Evolutionary conservation across 805 yeast genomes (phyloP).

Genomic region (Scheffersomyces amazonensis): DNA sequence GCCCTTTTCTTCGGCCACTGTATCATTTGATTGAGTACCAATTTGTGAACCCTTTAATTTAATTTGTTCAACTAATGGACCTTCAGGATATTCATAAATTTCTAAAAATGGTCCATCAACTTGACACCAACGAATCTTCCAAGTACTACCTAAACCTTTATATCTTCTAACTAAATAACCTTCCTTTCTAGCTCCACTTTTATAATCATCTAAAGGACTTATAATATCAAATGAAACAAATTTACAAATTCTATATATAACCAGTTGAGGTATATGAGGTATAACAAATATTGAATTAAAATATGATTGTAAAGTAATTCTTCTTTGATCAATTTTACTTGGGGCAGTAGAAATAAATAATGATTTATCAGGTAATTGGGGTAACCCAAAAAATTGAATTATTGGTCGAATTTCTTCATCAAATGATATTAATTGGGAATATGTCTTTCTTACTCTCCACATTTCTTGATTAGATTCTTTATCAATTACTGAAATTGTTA

Average conservation of each 20-base stretch:
- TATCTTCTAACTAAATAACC: conserved; percentile 64
- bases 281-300: conserved; percentile 54
- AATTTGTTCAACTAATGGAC: conserved; percentile 51
- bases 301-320: conserved; percentile 54
- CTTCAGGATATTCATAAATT: conserved; percentile 57
- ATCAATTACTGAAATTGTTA: conserved; percentile 64
- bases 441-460: conserved; percentile 70
- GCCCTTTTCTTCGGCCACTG: conserved; percentile 45
- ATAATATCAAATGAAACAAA: conserved; percentile 68
- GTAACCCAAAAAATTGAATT: conserved; percentile 51
- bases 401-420: conserved; percentile 59
- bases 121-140: conserved; percentile 72
- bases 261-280: conserved; percentile 56
- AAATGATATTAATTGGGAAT: conserved; percentile 56
- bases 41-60: conserved; percentile 50
- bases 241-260: conserved; percentile 53
- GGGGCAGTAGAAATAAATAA: conserved; percentile 63
- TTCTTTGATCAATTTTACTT: conserved; percentile 58
- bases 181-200: conserved; percentile 55
- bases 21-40: conserved; percentile 46
- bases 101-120: conserved; percentile 58
- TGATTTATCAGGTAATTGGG: conserved; percentile 62
- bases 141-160: conserved; percentile 58
- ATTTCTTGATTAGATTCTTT: conserved; percentile 59
- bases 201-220: conserved; percentile 52